Percentiles rank a stretch among this genome's conserved stretches.
Conservation (phyloP, 768 basidiomycete genomes). For the Serendipita sp. region DNA sequence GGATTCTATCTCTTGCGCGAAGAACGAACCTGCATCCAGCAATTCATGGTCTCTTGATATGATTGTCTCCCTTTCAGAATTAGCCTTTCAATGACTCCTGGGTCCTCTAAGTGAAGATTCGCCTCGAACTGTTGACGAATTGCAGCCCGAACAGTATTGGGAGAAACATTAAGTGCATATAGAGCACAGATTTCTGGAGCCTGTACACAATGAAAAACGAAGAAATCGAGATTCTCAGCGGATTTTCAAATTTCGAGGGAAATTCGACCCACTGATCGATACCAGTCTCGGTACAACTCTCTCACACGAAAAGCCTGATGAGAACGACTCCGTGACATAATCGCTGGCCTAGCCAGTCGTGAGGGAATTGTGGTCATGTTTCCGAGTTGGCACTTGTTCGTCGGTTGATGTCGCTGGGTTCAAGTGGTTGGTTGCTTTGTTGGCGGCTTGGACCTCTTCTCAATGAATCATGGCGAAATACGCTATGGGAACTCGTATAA, state of each 20-base stretch:
- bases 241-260: not conserved
- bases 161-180: constrained; percentile 69
- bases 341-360: not conserved
- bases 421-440: not conserved
- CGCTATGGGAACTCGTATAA: constrained; percentile 3
- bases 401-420: not conserved
- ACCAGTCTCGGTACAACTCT: constrained; percentile 83
- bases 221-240: not conserved
- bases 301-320: constrained; percentile 31
- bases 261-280: constrained; percentile 54
- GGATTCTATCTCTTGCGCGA: not conserved
- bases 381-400: not conserved
- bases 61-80: constrained; percentile 73
- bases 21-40: constrained; percentile 56
- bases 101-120: constrained; percentile 68
- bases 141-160: constrained; percentile 58
- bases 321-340: not conserved
- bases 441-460: not conserved
- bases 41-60: constrained; percentile 87
- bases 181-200: constrained; percentile 79
- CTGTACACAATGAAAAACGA: constrained; percentile 22
- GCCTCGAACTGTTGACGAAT: constrained; percentile 78
- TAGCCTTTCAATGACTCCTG: constrained; percentile 68
- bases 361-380: constrained; percentile 1
- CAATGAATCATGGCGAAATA: constrained; percentile 1